A percentile compares a stretch with the other conserved stretches of the same genome.
These are phyloP conservation scores for Leccinum solheimii DNA, from an alignment of 1,284 basidiomycete genomes.

Conservation along the genomic window DNA sequence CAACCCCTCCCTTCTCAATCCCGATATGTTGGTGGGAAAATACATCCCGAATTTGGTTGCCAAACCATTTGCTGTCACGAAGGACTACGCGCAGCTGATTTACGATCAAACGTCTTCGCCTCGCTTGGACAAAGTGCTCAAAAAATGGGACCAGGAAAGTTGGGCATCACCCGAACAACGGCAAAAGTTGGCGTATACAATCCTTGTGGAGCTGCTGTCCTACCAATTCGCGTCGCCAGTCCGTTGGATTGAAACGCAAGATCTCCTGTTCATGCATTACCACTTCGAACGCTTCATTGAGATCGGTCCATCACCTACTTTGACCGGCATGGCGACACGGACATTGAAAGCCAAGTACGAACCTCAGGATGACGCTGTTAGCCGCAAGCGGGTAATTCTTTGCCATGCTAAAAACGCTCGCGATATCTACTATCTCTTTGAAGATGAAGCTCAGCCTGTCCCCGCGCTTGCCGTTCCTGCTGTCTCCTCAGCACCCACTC, in stretches of 20 bases:
- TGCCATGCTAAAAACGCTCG: slow-evolving; percentile 96
- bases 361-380: slow-evolving; percentile 81
- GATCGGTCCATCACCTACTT: slow-evolving; percentile 93
- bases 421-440: slow-evolving; percentile 98
- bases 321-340: slow-evolving; percentile 92
- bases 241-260: slow-evolving; percentile 98
- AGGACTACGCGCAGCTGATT: slow-evolving; percentile 91
- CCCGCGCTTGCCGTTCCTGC: slow-evolving; percentile 45
- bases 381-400: slow-evolving; percentile 79
- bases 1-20: slow-evolving; percentile 86
- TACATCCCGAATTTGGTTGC: slow-evolving; percentile 98
- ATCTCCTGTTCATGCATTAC: slow-evolving; percentile 88
- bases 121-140: slow-evolving; percentile 89
- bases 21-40: slow-evolving; percentile 88
- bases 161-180: slow-evolving; percentile 85
- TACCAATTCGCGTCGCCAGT: slow-evolving; percentile 97
- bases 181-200: slow-evolving; percentile 92
- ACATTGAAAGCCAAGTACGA: slow-evolving; percentile 98
- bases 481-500: slow-evolving; percentile 46
- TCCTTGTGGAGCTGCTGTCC: slow-evolving; percentile 93
- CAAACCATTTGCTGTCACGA: slow-evolving; percentile 89
- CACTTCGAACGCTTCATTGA: slow-evolving; percentile 94
- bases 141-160: slow-evolving; percentile 89
- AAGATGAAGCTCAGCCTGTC: slow-evolving; percentile 72
- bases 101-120: slow-evolving; percentile 95